phyloP scores from a whole-genome alignment of 106 monocot genomes.

The Gastrodia elata region DNA sequence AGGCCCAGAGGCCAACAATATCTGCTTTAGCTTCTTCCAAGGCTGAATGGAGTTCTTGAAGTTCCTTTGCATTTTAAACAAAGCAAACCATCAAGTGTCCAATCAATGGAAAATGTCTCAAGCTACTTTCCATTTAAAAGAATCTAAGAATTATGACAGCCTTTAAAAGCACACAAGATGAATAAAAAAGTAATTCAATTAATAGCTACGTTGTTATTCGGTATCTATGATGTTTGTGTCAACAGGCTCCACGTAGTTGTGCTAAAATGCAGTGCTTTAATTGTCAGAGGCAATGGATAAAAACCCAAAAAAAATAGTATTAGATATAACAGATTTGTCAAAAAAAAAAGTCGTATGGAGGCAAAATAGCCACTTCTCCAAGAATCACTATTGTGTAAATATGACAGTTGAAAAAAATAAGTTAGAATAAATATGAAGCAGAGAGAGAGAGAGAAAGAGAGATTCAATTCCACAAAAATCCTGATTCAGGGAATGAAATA shows the following conservation, averaged over 20 bases:
- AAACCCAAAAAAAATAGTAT: no score
- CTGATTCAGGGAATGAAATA: neutral
- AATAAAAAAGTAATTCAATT: neutral
- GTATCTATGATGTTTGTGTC: neutral
- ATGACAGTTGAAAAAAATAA: no score
- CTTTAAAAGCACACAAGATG: neutral
- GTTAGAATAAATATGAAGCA: no score
- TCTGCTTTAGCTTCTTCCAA: slow-evolving; percentile 99
- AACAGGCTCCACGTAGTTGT: neutral
- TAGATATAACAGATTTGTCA: no score
- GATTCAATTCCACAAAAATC: no score
- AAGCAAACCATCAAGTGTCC: neutral
- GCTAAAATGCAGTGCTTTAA: neutral
- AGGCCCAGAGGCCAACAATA: slow-evolving; percentile 97
- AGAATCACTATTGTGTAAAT: no score
- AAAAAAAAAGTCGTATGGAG: no score
- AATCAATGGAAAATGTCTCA: neutral
- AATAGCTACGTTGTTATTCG: no score
- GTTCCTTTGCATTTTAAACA: slow-evolving; percentile 42
- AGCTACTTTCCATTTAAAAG: neutral
- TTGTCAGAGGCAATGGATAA: no score
- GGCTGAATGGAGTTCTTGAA: slow-evolving; percentile 90
- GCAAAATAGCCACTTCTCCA: no score
- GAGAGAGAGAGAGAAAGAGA: no score
- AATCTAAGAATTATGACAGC: neutral